Evolutionary conservation across 2,329 filamentous ascomycete genomes (phyloP), one percentile per base, ranked within the genome.

Genomic region (Claviceps paspali): DNA sequence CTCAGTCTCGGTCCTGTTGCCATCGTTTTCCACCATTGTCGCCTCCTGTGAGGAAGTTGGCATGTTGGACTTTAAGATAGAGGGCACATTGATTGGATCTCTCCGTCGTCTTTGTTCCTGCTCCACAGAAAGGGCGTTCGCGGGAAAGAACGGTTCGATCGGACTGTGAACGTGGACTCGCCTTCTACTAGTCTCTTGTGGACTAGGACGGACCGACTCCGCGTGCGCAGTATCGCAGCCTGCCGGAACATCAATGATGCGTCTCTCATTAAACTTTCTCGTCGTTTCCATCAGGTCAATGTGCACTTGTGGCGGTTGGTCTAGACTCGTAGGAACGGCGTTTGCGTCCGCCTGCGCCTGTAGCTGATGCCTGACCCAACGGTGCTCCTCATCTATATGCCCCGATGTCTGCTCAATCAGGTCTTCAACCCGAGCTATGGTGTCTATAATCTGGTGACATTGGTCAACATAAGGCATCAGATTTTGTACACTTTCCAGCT

Each of bases 71-170:
- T 58, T 60, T 22, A 63, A 35, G 19, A 62, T 62, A 1, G 60
- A 55, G 1, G 51, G 54, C 5, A 55, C 51, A 11, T 45, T 42
- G 4, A 29, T 41, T 3, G 46, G 46, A 34, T 51, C 53, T 24
- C 60, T 49, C 21, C 60, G 52, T 17, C 52, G 51, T 10, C 46
- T 43, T 41, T 60, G 54, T 41, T 63, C 60, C 33, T 62, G 53
- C 32, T 51, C 42, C 23, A 61, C 39, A 1, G 58, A 58, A n/a
- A 47, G 52, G 5, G 53, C 50, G 5, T 42, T 43, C 2, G 43
- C 49, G 3, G 49, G 49, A 7, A 47, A 47, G n/a, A 40, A 14
- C 4, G 38, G 33, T 21, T 47, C 39, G 6, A 39, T 33, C 21
- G 43, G 38, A 33, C 35, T 40, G 15, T 40, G 35, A 32, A 42